Evolutionary conservation across 129 eudicot species (phyloP), one percentile per base, ranked within the genome.

Genomic region (Ambrosia artemisiifolia): DNA sequence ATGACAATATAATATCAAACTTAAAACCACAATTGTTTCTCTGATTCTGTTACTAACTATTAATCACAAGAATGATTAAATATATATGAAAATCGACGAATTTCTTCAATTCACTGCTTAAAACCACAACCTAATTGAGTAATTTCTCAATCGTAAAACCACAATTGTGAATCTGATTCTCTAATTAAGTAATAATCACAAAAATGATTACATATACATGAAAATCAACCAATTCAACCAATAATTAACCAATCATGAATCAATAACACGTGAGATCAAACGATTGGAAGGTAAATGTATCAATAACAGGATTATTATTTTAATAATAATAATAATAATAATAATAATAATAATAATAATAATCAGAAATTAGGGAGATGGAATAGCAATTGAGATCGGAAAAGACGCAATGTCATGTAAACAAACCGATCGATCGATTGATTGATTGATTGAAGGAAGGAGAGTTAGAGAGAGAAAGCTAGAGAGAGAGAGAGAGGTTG

Each of bases 351-450:
- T 24, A 50, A 38, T 9, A 38, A 9, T 7, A 38, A 47, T 56
- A 63, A 51, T 71, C 60, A 78, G 33, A 43, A 65, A 6, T 14
- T 61, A 28, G 30, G 76, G 76, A 77, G 55, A 50, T 14, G 49
- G 38, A 78, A 51, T 24, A 9, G 72, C n/a, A n/a, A n/a, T n/a
- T 76, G 57, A 70, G 72, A 78, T 36, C 81, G 60, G 28, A 34
- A 70, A 78, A 63, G 17, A 63, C 50, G 82, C 72, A 63, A 9
- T 51, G 72, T 63, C 68, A 13, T 67, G 11, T 62, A 62, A 36
- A 61, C 7, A 48, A 60, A 69, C 34, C 7, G 32, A 57, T 74
- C 34, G 70, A 73, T 62, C 19, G 65, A 60, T 60, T 2, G 46
- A 62, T 34, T 24, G 28, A 24, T 60, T 5, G 46, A 62, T 34